Evolutionary conservation across 176 grass and related monocot species (phyloP).

Genomic region (Paspalum notatum): DNA sequence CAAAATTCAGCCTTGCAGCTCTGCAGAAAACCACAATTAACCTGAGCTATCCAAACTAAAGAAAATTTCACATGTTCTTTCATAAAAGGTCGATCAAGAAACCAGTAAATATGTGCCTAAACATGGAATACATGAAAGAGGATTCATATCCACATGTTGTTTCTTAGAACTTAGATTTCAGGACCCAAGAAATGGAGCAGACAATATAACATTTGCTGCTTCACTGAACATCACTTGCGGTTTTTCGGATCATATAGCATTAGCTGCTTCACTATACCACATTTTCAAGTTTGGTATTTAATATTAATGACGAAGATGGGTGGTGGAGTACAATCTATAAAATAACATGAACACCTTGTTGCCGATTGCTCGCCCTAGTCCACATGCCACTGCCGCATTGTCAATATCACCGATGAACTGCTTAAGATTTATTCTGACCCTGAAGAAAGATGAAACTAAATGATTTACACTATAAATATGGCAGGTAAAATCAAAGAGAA

Average conservation of each 20-base stretch:
- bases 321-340: neutral
- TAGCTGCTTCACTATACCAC: too few species aligned
- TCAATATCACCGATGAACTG: slow-evolving; percentile 78
- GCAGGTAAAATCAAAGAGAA: neutral
- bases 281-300: too few species aligned
- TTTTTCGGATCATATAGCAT: too few species aligned
- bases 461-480: slow-evolving; percentile 34
- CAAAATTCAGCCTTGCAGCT: neutral
- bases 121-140: slow-evolving; percentile 14
- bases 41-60: slow-evolving; percentile 15
- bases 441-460: slow-evolving; percentile 42
- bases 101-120: slow-evolving; percentile 3
- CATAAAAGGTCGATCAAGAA: neutral
- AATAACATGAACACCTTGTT: slow-evolving; percentile 71
- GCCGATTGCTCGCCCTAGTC: slow-evolving; percentile 81
- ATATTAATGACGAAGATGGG: neutral
- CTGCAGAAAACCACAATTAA: neutral
- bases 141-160: slow-evolving; percentile 4
- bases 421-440: slow-evolving; percentile 82
- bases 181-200: neutral
- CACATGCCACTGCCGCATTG: slow-evolving; percentile 84
- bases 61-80: neutral
- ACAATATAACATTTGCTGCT: neutral
- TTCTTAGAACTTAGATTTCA: slow-evolving; percentile 14
- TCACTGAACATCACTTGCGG: neutral